These are phyloP conservation scores for Gastrolobium villosum DNA, from an alignment of 306 rosid species.

Conservation along the genomic window DNA sequence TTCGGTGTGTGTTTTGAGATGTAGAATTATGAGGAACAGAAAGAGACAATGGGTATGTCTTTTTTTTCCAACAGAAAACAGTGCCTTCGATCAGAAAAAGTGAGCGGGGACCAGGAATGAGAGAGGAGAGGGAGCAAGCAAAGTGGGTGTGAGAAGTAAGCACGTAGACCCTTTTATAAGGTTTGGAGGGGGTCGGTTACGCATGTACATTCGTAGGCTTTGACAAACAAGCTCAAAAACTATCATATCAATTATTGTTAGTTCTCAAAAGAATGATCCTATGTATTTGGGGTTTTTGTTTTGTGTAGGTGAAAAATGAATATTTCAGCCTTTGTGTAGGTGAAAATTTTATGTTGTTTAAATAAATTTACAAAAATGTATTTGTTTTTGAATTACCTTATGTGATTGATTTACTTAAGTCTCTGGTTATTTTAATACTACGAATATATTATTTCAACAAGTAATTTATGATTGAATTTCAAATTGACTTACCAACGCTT, in stretches of 20 bases:
- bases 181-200: slow-evolving; percentile 33
- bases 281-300: too few relatives aligned
- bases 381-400: too few relatives aligned
- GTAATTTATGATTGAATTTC: too few relatives aligned
- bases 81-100: slow-evolving; percentile 32
- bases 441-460: too few relatives aligned
- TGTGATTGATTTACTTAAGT: too few relatives aligned
- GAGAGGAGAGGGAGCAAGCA: slow-evolving; percentile 35
- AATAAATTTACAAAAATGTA: too few relatives aligned
- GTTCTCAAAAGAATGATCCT: slow-evolving; percentile 1
- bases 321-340: too few relatives aligned
- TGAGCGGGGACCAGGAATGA: slow-evolving; percentile 37
- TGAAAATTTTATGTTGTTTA: too few relatives aligned
- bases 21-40: slow-evolving; percentile 21
- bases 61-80: slow-evolving; percentile 4
- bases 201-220: slow-evolving; percentile 5
- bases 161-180: slow-evolving; percentile 43
- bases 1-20: slow-evolving; percentile 41
- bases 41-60: slow-evolving; percentile 25
- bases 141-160: slow-evolving; percentile 39
- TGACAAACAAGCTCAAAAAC: slow-evolving; percentile 35
- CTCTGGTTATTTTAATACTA: too few relatives aligned
- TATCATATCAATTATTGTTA: background rate
- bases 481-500: too few relatives aligned
- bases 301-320: too few relatives aligned